A percentile compares a stretch with the other conserved stretches of the same genome.
Conservation (phyloP, 176 grass and related monocot genomes). For the Oryza meyeriana region DNA sequence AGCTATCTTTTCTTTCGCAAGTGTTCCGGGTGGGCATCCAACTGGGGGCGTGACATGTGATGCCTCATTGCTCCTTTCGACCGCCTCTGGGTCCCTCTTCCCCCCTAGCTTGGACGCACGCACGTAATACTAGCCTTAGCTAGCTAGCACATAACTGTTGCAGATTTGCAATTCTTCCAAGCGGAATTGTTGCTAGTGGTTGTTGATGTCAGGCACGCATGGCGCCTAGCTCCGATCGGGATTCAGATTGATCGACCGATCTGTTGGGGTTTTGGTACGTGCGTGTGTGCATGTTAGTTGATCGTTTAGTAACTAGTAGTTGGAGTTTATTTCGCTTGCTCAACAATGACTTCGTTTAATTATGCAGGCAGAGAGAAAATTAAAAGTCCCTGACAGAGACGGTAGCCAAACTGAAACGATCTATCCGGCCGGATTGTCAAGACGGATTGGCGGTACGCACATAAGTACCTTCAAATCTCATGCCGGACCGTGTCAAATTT, state of each 20-base stretch:
- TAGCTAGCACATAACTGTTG: background rate
- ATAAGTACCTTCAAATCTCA: background rate
- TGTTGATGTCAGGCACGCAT: constrained; percentile 30
- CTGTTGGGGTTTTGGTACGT: background rate
- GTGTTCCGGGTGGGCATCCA: background rate
- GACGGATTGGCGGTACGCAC: background rate
- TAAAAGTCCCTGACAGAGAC: background rate
- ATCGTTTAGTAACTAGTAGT: background rate
- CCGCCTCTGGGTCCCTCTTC: constrained; percentile 1
- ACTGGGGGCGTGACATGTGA: constrained; percentile 27
- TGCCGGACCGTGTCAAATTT: background rate
- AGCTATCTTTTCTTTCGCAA: background rate
- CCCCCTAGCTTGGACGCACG: background rate
- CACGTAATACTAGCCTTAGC: background rate
- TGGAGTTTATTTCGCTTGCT: constrained; percentile 18
- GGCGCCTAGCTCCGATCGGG: background rate
- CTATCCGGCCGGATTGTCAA: background rate
- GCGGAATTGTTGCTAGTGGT: background rate
- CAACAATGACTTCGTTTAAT: constrained; percentile 10
- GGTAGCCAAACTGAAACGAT: constrained; percentile 12
- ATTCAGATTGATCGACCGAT: background rate
- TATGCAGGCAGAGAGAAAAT: background rate
- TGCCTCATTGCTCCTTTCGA: background rate
- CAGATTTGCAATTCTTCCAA: background rate
- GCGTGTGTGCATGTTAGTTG: background rate